Conservation (phyloP, 2,329 filamentous ascomycete genomes). For the Fusarium paranaense region DNA sequence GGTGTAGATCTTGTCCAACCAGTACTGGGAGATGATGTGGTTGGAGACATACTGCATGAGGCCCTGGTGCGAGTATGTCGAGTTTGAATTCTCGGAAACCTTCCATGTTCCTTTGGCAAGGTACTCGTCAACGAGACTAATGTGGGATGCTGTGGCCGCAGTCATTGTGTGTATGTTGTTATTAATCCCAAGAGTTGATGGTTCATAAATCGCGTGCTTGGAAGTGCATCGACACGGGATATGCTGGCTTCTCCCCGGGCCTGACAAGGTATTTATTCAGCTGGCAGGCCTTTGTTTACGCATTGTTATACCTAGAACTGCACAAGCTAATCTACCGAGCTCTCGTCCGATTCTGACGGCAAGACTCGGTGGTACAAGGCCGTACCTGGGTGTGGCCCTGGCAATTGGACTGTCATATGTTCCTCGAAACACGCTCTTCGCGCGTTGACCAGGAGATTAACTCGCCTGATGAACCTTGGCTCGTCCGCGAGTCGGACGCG, state of each 20-base stretch:
- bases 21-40: slow-evolving; percentile 40
- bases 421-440: slow-evolving; percentile 21
- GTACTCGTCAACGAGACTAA: slow-evolving; percentile 36
- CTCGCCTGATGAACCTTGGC: slow-evolving; percentile 14
- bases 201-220: not conserved
- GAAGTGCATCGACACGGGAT: not conserved
- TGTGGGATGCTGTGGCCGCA: slow-evolving; percentile 18
- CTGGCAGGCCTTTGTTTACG: not conserved
- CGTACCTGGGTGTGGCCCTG: not conserved
- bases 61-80: slow-evolving; percentile 40
- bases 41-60: slow-evolving; percentile 43
- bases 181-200: too few species aligned
- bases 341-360: slow-evolving; percentile 21
- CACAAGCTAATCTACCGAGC: not conserved
- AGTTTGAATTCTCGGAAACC: slow-evolving; percentile 39
- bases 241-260: not conserved
- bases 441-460: not conserved
- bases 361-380: not conserved
- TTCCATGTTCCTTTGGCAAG: slow-evolving; percentile 40
- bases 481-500: slow-evolving; percentile 29
- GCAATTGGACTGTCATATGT: slow-evolving; percentile 6
- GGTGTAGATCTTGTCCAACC: slow-evolving; percentile 41
- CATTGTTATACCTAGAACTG: not conserved
- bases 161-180: not conserved
- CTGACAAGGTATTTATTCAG: not conserved